Evolutionary conservation across 306 rosid genomes (phyloP), one percentile per base, ranked within the genome.

Genomic region (Notholithocarpus densiflorus): DNA sequence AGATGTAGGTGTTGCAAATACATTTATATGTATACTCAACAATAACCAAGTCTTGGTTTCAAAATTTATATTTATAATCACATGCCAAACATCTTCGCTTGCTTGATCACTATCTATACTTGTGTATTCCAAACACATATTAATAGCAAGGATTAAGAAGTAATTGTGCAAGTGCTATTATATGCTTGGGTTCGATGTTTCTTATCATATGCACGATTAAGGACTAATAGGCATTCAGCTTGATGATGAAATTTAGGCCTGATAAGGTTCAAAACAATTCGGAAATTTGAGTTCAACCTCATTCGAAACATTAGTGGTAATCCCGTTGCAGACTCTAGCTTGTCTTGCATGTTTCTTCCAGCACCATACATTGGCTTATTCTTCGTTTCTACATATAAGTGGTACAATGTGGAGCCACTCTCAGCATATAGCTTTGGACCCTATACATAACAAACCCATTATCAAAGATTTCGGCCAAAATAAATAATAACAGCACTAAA

Each of bases 291-390:
- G 14, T 71, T 75, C 10, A 93, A 26, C 0, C 32, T 81, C 45
- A 91, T 80, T 8, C 73, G 74, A 54, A 90, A 66, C 11, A 62
- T 24, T 29, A 95, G 62, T 1, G 93, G 86, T 76, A 95, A 80
- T 27, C 99, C 94, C 23, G 54, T 82, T 66, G 83, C 90, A 4
- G 98, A 95, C 24, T 90, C 89, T 4, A 95, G 74, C 91, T 84
- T 79, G 73, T 93, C 99, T 37, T 91, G 86, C 98, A 95, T 95
- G 79, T 79, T 87, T 75, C 97, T 85, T 71, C 99, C 99, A 4
- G 98, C 99, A 23, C 99, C 99, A 66, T 95, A 95, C 97, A 95
- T 80, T 0, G 89, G 71, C 86, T 83, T 95, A 56, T 87, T 88
- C 79, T 78, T 89, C 15, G 84, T 84, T 54, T 91, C 96, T 53